Evolutionary conservation across 768 basidiomycete genomes (phyloP).

Genomic region (Termitomyces sp.): DNA sequence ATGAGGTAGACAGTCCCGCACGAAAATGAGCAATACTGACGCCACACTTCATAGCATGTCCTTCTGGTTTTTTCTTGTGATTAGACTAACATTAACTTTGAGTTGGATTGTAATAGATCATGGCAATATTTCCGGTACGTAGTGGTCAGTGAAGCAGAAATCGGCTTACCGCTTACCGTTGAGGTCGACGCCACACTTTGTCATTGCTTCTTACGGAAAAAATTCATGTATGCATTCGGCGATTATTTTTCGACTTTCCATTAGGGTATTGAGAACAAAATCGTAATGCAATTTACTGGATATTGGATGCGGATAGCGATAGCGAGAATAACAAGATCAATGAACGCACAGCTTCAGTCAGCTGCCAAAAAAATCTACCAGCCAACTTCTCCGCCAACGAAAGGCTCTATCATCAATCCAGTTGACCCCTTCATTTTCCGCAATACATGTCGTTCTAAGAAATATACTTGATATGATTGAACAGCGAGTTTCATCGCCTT

Average conservation of each 20-base stretch:
- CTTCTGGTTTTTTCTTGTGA: neutral
- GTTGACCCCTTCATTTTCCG: slow-evolving; percentile 58
- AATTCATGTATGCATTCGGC: neutral
- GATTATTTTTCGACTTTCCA: neutral
- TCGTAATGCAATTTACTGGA: neutral
- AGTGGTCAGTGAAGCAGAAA: too few relatives aligned
- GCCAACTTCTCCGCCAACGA: slow-evolving; percentile 59
- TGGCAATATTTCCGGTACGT: neutral
- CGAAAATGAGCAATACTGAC: neutral
- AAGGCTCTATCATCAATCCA: slow-evolving; percentile 54
- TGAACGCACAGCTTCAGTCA: neutral
- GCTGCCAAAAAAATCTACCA: slow-evolving; percentile 40
- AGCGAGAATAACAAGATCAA: slow-evolving; percentile 4
- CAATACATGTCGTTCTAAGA: slow-evolving; percentile 70
- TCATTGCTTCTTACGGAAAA: neutral
- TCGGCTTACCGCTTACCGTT: neutral
- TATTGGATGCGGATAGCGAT: neutral
- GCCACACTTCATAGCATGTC: neutral
- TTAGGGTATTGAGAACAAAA: neutral
- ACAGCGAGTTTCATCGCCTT: slow-evolving; percentile 80
- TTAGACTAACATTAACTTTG: neutral
- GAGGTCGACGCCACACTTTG: neutral
- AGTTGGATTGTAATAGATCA: neutral
- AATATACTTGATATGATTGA: slow-evolving; percentile 71
- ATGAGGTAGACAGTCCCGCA: neutral